Conservation (phyloP, 306 rosid species). For the Malus sieversii region DNA sequence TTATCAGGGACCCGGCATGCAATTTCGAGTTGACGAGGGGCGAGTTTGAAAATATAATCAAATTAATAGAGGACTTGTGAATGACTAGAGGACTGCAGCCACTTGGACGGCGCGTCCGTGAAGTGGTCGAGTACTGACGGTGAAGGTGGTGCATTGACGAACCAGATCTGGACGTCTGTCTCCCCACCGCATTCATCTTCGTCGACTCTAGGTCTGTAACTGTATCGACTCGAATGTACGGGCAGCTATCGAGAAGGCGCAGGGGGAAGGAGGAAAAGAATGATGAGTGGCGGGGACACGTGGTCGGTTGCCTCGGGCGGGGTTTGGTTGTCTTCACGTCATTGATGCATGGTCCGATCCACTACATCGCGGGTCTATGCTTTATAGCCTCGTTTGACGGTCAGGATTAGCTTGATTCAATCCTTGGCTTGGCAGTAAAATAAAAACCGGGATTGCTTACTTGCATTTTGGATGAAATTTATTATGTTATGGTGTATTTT, state of each 20-base stretch:
- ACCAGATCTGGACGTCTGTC: constrained; percentile 52
- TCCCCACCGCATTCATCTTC: constrained; percentile 42
- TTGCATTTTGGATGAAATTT: too few relatives aligned
- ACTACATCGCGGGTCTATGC: background rate
- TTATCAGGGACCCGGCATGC: background rate
- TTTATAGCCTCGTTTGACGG: too few relatives aligned
- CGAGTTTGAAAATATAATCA: background rate
- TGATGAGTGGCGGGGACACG: constrained; percentile 16
- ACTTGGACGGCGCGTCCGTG: constrained; percentile 42
- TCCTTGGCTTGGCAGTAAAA: background rate
- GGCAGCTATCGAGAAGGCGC: background rate
- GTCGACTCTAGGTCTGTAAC: background rate
- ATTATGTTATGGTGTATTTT: too few relatives aligned
- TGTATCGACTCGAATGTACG: background rate
- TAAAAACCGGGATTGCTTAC: too few relatives aligned
- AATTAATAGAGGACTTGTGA: constrained; percentile 39
- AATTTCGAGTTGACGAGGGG: background rate
- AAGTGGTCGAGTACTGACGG: constrained; percentile 55
- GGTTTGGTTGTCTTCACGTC: constrained; percentile 18
- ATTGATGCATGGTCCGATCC: background rate
- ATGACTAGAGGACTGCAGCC: constrained; percentile 46
- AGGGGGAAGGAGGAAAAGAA: background rate
- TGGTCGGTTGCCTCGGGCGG: background rate
- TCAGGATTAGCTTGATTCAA: background rate
- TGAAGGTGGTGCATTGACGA: constrained; percentile 38